phyloP scores from a whole-genome alignment of 2,329 filamentous ascomycete species.

The Ophiostoma montium region DNA sequence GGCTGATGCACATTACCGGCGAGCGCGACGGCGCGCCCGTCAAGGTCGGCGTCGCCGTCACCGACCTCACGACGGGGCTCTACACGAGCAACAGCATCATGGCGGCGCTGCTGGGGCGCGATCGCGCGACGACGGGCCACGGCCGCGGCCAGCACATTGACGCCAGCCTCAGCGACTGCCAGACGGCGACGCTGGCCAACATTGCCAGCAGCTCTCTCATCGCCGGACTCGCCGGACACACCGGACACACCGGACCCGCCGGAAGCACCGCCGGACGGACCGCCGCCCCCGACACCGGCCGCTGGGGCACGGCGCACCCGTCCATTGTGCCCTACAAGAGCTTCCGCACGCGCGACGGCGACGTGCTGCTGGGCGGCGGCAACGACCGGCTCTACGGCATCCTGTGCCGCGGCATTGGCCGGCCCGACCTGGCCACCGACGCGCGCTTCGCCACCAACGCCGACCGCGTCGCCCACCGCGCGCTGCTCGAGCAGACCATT shows the following conservation, averaged over 20 bases:
- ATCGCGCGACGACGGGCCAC: too few relatives aligned
- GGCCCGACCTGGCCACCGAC: constrained; percentile 46
- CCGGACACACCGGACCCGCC: too few relatives aligned
- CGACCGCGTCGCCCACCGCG: constrained; percentile 54
- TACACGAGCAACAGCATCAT: constrained; percentile 95
- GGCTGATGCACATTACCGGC: constrained; percentile 96
- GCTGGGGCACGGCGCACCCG: constrained; percentile 97
- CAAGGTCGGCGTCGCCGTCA: constrained; percentile 95
- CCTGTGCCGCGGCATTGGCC: constrained; percentile 44
- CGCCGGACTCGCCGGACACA: too few relatives aligned
- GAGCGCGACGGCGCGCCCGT: constrained; percentile 77
- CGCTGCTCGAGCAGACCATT: constrained; percentile 63
- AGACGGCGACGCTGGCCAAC: constrained; percentile 88
- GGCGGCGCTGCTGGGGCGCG: constrained; percentile 72
- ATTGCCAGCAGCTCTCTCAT: constrained; percentile 86
- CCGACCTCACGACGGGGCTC: constrained; percentile 84
- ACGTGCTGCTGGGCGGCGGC: constrained; percentile 56
- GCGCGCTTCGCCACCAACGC: constrained; percentile 47
- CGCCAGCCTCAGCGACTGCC: constrained; percentile 80
- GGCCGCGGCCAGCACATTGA: constrained; percentile 86
- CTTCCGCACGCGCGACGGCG: constrained; percentile 60
- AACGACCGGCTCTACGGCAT: constrained; percentile 57
- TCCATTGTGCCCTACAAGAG: constrained; percentile 93
- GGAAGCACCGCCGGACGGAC: too few relatives aligned
- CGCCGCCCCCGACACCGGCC: constrained; percentile 69